Conservation (phyloP, 2,329 filamentous ascomycete species). For the Calonectria hongkongensis region DNA sequence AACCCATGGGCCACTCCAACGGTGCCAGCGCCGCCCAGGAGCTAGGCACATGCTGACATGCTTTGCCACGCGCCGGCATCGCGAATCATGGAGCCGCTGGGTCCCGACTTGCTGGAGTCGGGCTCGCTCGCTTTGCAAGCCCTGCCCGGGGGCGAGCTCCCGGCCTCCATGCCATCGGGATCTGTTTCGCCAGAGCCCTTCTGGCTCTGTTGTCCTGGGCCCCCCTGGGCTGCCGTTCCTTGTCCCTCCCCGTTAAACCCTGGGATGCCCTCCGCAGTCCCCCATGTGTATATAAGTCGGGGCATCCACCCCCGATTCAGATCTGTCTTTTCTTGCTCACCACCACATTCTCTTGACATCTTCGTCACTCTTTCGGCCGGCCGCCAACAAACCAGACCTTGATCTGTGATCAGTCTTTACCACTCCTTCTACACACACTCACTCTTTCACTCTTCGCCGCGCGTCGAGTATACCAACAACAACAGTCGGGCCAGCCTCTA, state of each 20-base stretch:
- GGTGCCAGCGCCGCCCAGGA: conserved; percentile 36
- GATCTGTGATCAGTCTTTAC: conserved; percentile 57
- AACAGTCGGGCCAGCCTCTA: conserved; percentile 54
- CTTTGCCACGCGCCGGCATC: conserved; percentile 39
- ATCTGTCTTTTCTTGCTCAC: conserved; percentile 36
- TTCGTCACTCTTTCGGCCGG: conserved; percentile 53
- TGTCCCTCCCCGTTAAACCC: conserved; percentile 45
- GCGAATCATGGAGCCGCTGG: conserved; percentile 51
- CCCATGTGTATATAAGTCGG: conserved; percentile 48
- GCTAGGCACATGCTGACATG: conserved; percentile 38
- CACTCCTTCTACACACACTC: conserved; percentile 42
- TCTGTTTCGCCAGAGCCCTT: conserved; percentile 30
- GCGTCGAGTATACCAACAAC: conserved; percentile 51
- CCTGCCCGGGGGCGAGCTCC: conserved; percentile 6
- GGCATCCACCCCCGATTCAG: conserved; percentile 43
- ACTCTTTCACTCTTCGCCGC: conserved; percentile 54
- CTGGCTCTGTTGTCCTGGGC: conserved; percentile 46
- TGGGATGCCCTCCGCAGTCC: conserved; percentile 35
- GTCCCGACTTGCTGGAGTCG: conserved; percentile 33
- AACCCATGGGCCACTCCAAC: conserved; percentile 11
- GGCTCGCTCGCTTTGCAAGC: conserved; percentile 10
- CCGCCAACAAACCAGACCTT: conserved; percentile 50
- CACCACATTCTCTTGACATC: conserved; percentile 47
- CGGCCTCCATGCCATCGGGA: conserved; percentile 21
- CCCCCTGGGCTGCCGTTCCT: conserved; percentile 32